Conservation (phyloP, 352 stramenopile genomes). For the Phytopythium kandeliae region DNA sequence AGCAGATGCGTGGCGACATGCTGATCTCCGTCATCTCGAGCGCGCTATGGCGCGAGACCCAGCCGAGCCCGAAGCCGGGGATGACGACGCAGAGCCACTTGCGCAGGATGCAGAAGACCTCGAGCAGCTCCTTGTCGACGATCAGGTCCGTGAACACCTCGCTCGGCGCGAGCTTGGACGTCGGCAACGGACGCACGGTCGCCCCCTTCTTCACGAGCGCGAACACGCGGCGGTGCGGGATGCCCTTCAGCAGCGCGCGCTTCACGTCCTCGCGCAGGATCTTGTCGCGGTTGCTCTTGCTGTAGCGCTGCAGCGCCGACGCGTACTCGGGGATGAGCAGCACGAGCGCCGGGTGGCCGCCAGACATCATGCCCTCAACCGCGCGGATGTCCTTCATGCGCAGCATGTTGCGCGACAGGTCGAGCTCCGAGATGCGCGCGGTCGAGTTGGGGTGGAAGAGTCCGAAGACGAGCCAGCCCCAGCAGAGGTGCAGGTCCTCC, state of each 20-base stretch:
- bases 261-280: slow-evolving; percentile 43
- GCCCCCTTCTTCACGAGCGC: slow-evolving; percentile 40
- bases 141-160: slow-evolving; percentile 36
- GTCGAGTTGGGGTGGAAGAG: slow-evolving; percentile 54
- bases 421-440: slow-evolving; percentile 30
- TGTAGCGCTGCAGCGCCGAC: slow-evolving; percentile 38
- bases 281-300: slow-evolving; percentile 43
- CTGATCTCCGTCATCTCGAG: slow-evolving; percentile 47
- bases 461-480: slow-evolving; percentile 45
- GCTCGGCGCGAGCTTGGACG: slow-evolving; percentile 31
- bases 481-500: slow-evolving; percentile 39
- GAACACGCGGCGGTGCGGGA: slow-evolving; percentile 37
- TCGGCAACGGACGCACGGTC: slow-evolving; percentile 36
- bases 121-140: slow-evolving; percentile 34
- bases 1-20: slow-evolving; percentile 45
- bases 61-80: slow-evolving; percentile 48
- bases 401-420: slow-evolving; percentile 49
- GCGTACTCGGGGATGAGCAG: slow-evolving; percentile 43
- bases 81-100: slow-evolving; percentile 53
- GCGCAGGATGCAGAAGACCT: slow-evolving; percentile 49
- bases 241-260: slow-evolving; percentile 40
- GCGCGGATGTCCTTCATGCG: slow-evolving; percentile 48
- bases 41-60: slow-evolving; percentile 36
- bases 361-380: slow-evolving; percentile 46
- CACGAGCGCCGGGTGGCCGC: slow-evolving; percentile 38